A percentile compares a stretch with the other conserved stretches of the same genome.
Evolutionary conservation across 305 asterid species (phyloP).

Genomic region (Solanum aculeatissimum): DNA sequence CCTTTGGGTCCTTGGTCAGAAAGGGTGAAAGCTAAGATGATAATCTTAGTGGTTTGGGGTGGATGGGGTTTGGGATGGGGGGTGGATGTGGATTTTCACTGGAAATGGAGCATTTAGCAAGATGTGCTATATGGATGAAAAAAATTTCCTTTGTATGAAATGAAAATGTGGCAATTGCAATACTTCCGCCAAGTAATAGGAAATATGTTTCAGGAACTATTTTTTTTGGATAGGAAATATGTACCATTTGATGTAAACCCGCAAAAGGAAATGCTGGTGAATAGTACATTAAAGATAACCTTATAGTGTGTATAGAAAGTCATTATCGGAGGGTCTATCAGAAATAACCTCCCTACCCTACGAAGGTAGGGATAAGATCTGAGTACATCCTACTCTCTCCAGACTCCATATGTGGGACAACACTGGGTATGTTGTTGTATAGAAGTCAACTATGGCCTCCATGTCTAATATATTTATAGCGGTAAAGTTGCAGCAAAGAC

Average conservation of each 20-base stretch:
- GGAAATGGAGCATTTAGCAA: neutral
- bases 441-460: neutral
- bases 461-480: neutral
- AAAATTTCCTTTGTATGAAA: neutral
- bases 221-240: neutral
- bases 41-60: neutral
- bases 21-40: neutral
- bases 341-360: neutral
- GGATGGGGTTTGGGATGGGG: neutral
- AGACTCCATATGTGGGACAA: neutral
- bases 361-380: neutral
- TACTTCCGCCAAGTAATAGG: neutral
- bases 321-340: neutral
- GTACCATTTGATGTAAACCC: neutral
- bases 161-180: neutral
- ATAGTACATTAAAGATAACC: neutral
- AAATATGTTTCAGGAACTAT: neutral
- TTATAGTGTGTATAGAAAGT: neutral
- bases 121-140: neutral
- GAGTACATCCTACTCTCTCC: neutral
- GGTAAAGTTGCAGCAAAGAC: neutral
- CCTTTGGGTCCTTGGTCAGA: neutral
- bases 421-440: neutral
- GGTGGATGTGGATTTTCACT: neutral
- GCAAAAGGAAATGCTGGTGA: neutral